Evolutionary conservation across 352 stramenopile genomes (phyloP), one percentile per base, ranked within the genome.

Genomic region (Phytophthora sojae): DNA sequence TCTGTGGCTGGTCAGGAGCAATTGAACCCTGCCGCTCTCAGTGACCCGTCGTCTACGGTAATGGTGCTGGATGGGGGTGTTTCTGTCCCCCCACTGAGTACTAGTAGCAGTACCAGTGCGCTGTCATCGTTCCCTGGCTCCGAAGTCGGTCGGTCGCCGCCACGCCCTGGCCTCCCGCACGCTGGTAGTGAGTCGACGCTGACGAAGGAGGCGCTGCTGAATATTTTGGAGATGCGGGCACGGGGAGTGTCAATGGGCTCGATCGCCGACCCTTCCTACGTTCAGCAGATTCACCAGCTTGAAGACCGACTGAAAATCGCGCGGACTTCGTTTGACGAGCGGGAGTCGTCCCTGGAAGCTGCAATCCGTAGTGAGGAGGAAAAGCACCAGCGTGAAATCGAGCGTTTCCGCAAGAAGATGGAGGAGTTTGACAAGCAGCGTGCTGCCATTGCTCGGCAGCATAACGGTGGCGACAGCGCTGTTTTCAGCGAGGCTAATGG

Each of bases 351-450:
- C 25, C 66, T 94, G 17, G 88, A 93, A 26, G 85, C 82, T 14
- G 86, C 81, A 19, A 93, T 95, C 45, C 83, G 86, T 49, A 92
- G 75, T 45, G 86, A 93, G 71, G 84, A 94, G 58, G 86, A 94
- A 49, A 93, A 94, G 45, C 89, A 96, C 51, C 77, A 94, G 64
- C 85, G 85, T 44, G 89, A 96, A 75, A 88, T 96, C 47, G 86
- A 94, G 69, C 84, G 85, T 0, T 94, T 94, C 39, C 79, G 85
- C 21, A 87, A 88, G 64, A 92, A 94, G 57, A 94, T 96, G 84
- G 83, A 94, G 58, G 85, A 96, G 55, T 83, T 96, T 51, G 86
- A 93, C 65, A 89, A 93, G 57, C 88, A 94, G 52, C 80, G 87
- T 37, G 83, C 83, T 25, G 86, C 85, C 21, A 90, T 91, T 29